Evolutionary conservation across 768 basidiomycete genomes (phyloP), one percentile per base, ranked within the genome.

Genomic region (Termitomyces sp.): DNA sequence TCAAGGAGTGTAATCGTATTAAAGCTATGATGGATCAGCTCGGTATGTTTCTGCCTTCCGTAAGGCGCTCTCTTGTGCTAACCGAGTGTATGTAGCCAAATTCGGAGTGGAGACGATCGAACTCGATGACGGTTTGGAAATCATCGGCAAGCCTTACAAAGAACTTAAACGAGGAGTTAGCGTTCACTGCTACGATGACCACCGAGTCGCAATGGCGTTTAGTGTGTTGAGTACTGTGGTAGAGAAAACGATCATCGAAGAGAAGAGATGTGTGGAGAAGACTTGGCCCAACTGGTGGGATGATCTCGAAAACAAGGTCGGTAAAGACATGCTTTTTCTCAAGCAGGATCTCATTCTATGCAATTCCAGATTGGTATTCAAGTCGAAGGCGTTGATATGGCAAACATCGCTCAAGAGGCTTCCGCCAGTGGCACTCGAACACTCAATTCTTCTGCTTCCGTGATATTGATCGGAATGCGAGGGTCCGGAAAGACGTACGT

Each of bases 201-300:
- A 99, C 68, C 90, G 97, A 44, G 96, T 99, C 8, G 96, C 94
- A 9, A 98, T 99, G 97, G 93, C 95, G 0, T 98, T 98, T 76
- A 86, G 89, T 59, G 94, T 98, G 33, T 75, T 98, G 41, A 85
- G 87, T 19, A 79, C 87, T 4, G 80, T 92, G 3, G 72, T 93
- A 41, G 72, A 78, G 35, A 83, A 80, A n/a, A 89, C 91, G 2
- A 74, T 92, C 61, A 78, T 98, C 30, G 94, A 98, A 66, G 96
- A 98, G 75, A 96, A 96, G 72, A 79, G 95, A 53, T 98, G 97
- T 66, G 97, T 99, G 33, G 96, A 96, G 73, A 99, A 99, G 81
- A 99, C 96, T 0, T 99, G 96, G 96, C 97, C 97, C 0, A 95
- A 94, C 68, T 99, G 95, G 93, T 99, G 96, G 95, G 97, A 98